Conservation (phyloP, 805 yeast genomes). For the Candida krabiensis region DNA sequence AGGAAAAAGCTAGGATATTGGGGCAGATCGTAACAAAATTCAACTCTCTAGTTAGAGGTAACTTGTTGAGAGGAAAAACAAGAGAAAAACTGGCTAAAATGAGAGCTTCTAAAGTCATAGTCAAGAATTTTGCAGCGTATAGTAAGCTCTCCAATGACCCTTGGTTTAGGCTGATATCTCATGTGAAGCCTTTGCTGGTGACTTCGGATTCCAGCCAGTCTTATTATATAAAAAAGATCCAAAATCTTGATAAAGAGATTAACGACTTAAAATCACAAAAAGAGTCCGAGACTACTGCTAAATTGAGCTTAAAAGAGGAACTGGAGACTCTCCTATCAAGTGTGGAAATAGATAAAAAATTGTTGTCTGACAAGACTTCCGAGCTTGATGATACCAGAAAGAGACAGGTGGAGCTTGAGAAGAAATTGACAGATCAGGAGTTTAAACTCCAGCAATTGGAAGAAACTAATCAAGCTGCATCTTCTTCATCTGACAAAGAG, state of each 20-base stretch:
- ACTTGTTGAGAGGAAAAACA: constrained; percentile 49
- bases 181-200: constrained; percentile 69
- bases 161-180: constrained; percentile 76
- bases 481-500: constrained; percentile 12
- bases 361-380: constrained; percentile 27
- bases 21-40: constrained; percentile 54
- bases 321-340: constrained; percentile 36
- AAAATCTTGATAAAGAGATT: constrained; percentile 57
- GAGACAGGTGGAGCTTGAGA: constrained; percentile 13
- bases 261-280: constrained; percentile 42
- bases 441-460: constrained; percentile 9
- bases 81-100: constrained; percentile 52
- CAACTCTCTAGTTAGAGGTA: constrained; percentile 68
- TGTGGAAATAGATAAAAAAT: constrained; percentile 29
- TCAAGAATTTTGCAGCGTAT: constrained; percentile 57
- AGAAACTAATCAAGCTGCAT: constrained; percentile 8
- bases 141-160: constrained; percentile 53
- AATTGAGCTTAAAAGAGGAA: constrained; percentile 39
- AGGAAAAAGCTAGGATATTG: constrained; percentile 66
- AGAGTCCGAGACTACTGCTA: constrained; percentile 35
- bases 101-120: constrained; percentile 70
- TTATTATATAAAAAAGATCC: constrained; percentile 58
- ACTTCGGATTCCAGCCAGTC: constrained; percentile 32
- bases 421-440: constrained; percentile 9
- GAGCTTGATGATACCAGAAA: constrained; percentile 22